Conservation (phyloP, 2,329 filamentous ascomycete species). For the Nothophaeocryptopus gaeumannii region DNA sequence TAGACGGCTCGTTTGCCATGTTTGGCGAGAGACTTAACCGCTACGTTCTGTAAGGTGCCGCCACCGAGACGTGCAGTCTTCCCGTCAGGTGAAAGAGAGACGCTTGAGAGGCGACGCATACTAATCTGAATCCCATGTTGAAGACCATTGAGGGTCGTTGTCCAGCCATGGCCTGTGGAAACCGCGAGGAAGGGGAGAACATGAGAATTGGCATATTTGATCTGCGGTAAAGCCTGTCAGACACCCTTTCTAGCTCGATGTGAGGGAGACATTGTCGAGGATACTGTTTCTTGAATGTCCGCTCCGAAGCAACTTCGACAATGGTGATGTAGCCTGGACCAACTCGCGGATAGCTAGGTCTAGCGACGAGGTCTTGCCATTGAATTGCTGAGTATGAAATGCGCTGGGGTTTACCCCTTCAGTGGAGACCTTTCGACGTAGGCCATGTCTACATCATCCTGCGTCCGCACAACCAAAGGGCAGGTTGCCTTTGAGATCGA, state of each 20-base stretch:
- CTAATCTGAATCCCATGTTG: constrained; percentile 5
- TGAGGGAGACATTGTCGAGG: too few relatives aligned
- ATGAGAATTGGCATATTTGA: constrained; percentile 1
- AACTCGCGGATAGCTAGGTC: constrained; percentile 1
- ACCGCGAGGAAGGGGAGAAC: neutral
- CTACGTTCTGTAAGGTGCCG: neutral
- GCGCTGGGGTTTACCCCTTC: constrained; percentile 57
- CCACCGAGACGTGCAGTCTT: constrained; percentile 1
- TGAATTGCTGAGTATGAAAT: neutral
- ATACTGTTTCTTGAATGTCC: neutral
- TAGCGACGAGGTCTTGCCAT: neutral
- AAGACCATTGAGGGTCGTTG: neutral
- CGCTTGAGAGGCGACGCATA: constrained; percentile 1
- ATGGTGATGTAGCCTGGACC: neutral
- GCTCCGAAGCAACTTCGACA: neutral
- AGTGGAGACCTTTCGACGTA: too few relatives aligned
- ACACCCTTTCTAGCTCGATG: too few relatives aligned
- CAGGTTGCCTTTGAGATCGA: too few relatives aligned
- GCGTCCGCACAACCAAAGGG: too few relatives aligned
- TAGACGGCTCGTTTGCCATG: constrained; percentile 4
- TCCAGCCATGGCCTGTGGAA: constrained; percentile 2
- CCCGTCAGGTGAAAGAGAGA: neutral
- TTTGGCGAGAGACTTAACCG: neutral
- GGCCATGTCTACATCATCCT: too few relatives aligned
- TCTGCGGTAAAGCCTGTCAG: neutral